Base-by-base conservation (phyloP, 441 rosid species). In the Syzygium malaccense region DNA sequence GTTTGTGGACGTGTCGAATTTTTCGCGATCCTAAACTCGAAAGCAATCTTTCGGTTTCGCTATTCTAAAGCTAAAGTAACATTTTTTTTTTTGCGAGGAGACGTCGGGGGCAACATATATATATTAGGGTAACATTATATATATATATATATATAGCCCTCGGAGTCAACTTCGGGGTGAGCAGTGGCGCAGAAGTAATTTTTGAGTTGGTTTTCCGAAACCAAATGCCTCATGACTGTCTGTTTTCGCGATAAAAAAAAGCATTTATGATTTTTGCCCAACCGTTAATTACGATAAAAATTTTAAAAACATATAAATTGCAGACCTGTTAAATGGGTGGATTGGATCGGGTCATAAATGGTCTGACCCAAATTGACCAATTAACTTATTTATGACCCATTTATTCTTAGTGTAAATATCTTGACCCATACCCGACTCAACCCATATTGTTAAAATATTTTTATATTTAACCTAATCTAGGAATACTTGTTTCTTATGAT, bases 261-360 rank as follows among this genome's bases (percentile, higher is more conserved):
- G 3, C 5, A 3, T 37, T 37, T 37, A 0, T 9, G 17, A 71
- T 37, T 71, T 71, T 20, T 71, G 23, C 51, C 0, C 9, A 1
- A 9, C 3, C n/a, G 41, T 12, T 20, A 6, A 75, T 71, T 37
- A 12, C 0, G 8, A 20, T 37, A 11, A 19, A 68, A 11, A 2
- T 30, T 30, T 14, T 10, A 0, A 20, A 37, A 37, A 20, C 1
- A 10, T 41, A 1, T 11, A n/a, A n/a, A n/a, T n/a, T n/a, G n/a
- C n/a, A n/a, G n/a, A n/a, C n/a, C n/a, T n/a, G n/a, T n/a, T n/a
- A n/a, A n/a, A n/a, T n/a, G n/a, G n/a, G n/a, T n/a, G n/a, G n/a
- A n/a, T n/a, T n/a, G n/a, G n/a, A n/a, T n/a, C n/a, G n/a, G n/a
- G n/a, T n/a, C n/a, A n/a, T n/a, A n/a, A n/a, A n/a, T n/a, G n/a